phyloP scores from a whole-genome alignment of 192 early-diverging fungal species.

The Coemansia sp. region DNA sequence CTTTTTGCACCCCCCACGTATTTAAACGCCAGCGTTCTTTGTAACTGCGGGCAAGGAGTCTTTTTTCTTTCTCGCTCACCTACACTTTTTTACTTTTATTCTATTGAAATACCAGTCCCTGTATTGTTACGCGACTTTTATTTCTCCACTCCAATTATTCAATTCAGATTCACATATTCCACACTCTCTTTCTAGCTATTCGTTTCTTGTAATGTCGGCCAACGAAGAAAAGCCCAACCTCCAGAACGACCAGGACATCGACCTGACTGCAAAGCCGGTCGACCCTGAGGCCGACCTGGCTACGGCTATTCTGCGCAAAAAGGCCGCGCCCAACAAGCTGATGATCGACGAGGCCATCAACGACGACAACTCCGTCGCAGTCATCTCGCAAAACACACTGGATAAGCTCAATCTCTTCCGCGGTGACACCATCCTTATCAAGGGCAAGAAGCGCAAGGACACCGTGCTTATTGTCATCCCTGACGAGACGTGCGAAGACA shows the following conservation, averaged over 20 bases:
- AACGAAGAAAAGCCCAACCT: constrained; percentile 38
- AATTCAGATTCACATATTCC: background rate
- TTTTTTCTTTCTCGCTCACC: background rate
- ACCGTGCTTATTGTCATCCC: constrained; percentile 93
- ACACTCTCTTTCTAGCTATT: background rate
- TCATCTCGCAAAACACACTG: constrained; percentile 88
- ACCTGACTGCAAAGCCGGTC: constrained; percentile 26
- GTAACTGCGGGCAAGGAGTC: background rate
- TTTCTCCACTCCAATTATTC: too few species aligned
- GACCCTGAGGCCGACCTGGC: constrained; percentile 81
- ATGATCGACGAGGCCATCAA: constrained; percentile 96
- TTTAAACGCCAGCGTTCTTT: background rate
- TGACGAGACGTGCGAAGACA: constrained; percentile 88
- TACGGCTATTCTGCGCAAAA: constrained; percentile 93
- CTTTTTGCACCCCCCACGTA: background rate
- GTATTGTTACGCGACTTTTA: too few species aligned
- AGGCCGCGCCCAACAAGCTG: constrained; percentile 96
- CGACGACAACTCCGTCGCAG: constrained; percentile 96
- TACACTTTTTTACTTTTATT: constrained; percentile 3
- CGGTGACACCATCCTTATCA: constrained; percentile 93
- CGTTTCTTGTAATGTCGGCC: constrained; percentile 14
- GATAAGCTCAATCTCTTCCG: constrained; percentile 90
- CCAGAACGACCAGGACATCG: constrained; percentile 42
- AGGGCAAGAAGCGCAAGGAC: constrained; percentile 97
- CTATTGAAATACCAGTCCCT: too few species aligned